phyloP scores from a whole-genome alignment of 441 rosid species.

The Erodium chrysanthum region DNA sequence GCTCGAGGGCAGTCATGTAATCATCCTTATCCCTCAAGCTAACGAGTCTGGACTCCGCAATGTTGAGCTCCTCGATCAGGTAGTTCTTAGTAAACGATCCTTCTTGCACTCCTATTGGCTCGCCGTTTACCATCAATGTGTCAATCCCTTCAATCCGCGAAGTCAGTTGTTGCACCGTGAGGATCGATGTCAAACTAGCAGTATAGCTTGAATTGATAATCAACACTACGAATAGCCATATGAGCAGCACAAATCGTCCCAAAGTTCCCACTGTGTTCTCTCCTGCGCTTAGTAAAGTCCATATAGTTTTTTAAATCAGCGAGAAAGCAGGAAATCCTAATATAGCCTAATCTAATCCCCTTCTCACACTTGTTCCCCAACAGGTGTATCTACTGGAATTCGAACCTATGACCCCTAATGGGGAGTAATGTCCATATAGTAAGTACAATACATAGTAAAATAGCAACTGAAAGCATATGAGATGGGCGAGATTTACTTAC shows the following conservation, averaged over 20 bases:
- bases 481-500: conserved; percentile 35
- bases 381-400: no score
- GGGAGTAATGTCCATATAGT: no score
- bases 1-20: conserved; percentile 41
- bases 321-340: no score
- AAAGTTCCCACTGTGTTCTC: conserved; percentile 78
- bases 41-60: conserved; percentile 55
- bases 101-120: conserved; percentile 77
- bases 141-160: conserved; percentile 77
- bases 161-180: conserved; percentile 68
- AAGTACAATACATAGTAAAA: no score
- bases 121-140: conserved; percentile 44
- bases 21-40: conserved; percentile 39
- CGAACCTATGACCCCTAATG: no score
- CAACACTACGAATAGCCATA: conserved; percentile 86
- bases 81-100: conserved; percentile 76
- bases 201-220: conserved; percentile 96
- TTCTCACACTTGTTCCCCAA: no score
- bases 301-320: no score
- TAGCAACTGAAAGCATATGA: conserved; percentile 16
- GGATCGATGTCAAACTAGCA: conserved; percentile 26
- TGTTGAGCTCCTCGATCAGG: conserved; percentile 62
- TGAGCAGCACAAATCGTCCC: conserved; percentile 75
- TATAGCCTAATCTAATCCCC: no score
- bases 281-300: conserved; percentile 38